Percentiles rank a stretch among this genome's conserved stretches.
These are phyloP conservation scores for Neurospora cerealis DNA, from an alignment of 495 filamentous ascomycete species.

Conservation along the genomic window DNA sequence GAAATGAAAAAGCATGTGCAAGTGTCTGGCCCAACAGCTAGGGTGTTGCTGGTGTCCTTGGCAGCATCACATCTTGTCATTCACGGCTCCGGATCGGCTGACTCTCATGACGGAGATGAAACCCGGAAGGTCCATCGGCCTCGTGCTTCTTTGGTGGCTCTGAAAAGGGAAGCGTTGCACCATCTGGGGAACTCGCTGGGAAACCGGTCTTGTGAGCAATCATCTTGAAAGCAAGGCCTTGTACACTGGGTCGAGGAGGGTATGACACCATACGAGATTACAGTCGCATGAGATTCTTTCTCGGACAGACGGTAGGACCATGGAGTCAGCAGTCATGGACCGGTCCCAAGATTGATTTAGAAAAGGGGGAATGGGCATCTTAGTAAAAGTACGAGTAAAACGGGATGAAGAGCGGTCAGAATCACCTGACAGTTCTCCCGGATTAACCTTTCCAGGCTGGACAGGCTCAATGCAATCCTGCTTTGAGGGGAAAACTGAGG, in stretches of 20 bases:
- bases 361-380: background rate
- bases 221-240: background rate
- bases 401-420: background rate
- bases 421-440: background rate
- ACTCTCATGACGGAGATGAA: background rate
- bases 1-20: background rate
- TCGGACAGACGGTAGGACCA: background rate
- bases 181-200: background rate
- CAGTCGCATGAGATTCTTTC: conserved; percentile 3
- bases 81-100: background rate
- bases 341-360: background rate
- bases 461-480: background rate
- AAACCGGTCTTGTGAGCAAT: background rate
- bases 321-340: background rate
- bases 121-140: background rate
- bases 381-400: background rate
- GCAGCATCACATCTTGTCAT: background rate
- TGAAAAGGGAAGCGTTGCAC: background rate
- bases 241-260: background rate
- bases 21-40: background rate
- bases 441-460: background rate
- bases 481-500: background rate
- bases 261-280: conserved; percentile 11
- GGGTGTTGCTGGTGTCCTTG: background rate
- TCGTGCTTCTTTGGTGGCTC: background rate